Evolutionary conservation across 2,329 filamentous ascomycete genomes (phyloP), one percentile per base, ranked within the genome.

Genomic region (Endoconidiophora laricicola): DNA sequence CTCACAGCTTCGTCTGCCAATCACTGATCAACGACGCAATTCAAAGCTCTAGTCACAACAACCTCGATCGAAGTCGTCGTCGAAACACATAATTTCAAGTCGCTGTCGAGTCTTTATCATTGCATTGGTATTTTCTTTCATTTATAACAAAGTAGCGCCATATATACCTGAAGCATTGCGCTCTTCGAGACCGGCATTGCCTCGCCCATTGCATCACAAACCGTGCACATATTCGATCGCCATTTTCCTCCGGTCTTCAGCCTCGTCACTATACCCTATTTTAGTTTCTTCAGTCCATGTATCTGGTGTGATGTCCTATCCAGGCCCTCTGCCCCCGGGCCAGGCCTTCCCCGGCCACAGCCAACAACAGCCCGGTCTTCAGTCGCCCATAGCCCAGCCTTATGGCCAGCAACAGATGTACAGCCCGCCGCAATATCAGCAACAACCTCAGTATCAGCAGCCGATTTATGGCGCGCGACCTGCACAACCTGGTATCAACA

Each of bases 301-400:
- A 20, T 39, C 37, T 44, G 55, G 57, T 59, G 62, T 57, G 56
- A 65, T 68, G 62, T 65, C 60, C 57, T 65, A 62, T 58, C 57
- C 58, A 55, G 60, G 60, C 57, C 52, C 55, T 46, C 55, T 60
- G 58, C 59, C 59, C 53, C 52, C 59, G 51, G 59, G 58, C 55
- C 58, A 57, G 54, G 58, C 58, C 50, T 63, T 58, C 44, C 29
- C 43, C 29, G 44, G 51, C 41, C 55, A 58, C 55, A 55, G 59
- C 58, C 57, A 52, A 47, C 57, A 58, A 55, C 56, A 57, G 40
- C 56, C 57, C 10, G 46, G 50, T 3, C 12, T 52, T 26, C 44
- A 50, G 24, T 49, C 50, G 29, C 47, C 54, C 43, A 57, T 55
- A 37, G 58, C 58, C 37, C 54, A 55, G 45, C 53, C 55, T 37